A percentile compares a stretch with the other conserved stretches of the same genome.
phyloP scores from a whole-genome alignment of 192 early-diverging fungal species.

The Fimicolochytrium jonesii region DNA sequence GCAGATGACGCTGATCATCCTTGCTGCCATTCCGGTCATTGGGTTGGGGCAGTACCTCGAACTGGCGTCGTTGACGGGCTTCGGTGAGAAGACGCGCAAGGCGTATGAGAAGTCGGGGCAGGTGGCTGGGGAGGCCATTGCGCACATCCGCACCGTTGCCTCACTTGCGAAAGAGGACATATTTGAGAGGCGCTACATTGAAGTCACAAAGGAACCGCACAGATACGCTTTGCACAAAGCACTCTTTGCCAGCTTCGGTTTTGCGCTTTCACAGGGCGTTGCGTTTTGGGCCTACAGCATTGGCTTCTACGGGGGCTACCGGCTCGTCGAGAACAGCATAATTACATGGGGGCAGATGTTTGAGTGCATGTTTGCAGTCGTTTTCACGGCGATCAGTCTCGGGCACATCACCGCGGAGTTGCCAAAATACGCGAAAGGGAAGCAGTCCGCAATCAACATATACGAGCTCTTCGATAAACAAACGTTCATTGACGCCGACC shows the following conservation, averaged over 20 bases:
- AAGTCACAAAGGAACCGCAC: conserved; percentile 62
- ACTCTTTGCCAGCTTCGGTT: conserved; percentile 60
- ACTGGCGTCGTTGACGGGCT: conserved; percentile 1
- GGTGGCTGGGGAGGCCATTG: conserved; percentile 74
- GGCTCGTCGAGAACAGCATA: conserved; percentile 11
- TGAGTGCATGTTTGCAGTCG: conserved; percentile 75
- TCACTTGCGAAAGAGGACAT: conserved; percentile 58
- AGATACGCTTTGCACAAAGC: conserved; percentile 56
- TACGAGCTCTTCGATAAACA: conserved; percentile 41
- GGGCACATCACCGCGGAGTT: too few relatives aligned
- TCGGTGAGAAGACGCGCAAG: conserved; percentile 51
- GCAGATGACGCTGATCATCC: conserved; percentile 72
- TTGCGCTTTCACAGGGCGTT: conserved; percentile 63
- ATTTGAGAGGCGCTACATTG: conserved; percentile 64
- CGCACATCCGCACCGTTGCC: conserved; percentile 75
- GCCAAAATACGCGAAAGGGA: too few relatives aligned
- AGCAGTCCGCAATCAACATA: background rate
- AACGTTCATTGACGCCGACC: conserved; percentile 65
- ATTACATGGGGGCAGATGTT: conserved; percentile 70
- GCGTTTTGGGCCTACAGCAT: conserved; percentile 56
- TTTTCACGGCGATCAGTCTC: too few relatives aligned
- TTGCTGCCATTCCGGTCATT: conserved; percentile 63
- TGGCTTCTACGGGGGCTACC: conserved; percentile 34
- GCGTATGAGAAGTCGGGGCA: conserved; percentile 62
- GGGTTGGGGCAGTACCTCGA: conserved; percentile 38